Percentiles rank a stretch among this genome's conserved stretches.
These are phyloP conservation scores for Candolleomyces eurysporus DNA, from an alignment of 768 basidiomycete species.

Conservation along the genomic window DNA sequence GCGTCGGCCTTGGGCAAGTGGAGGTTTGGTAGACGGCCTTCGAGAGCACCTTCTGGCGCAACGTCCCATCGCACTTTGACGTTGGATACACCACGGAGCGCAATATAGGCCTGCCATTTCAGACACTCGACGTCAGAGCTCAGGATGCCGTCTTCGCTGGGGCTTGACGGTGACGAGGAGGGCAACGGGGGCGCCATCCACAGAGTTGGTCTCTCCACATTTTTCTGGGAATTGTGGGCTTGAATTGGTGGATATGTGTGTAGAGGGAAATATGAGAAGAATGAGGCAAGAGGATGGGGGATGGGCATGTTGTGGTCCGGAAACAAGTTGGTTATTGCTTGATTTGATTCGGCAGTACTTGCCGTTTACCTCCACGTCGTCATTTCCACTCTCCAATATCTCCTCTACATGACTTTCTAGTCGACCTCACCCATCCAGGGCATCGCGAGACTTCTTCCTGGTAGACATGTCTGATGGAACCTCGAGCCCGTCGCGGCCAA, in stretches of 20 bases:
- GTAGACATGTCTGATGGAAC: constrained; percentile 43
- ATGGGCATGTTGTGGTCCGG: neutral
- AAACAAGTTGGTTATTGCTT: neutral
- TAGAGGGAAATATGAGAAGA: constrained; percentile 63
- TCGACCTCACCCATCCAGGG: neutral
- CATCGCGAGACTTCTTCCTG: neutral
- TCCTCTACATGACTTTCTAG: neutral
- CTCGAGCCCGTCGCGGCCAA: constrained; percentile 56
- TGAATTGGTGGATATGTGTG: constrained; percentile 45
- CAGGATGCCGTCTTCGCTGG: constrained; percentile 33
- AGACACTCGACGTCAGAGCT: constrained; percentile 83
- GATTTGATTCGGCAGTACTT: constrained; percentile 3
- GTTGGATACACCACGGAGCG: constrained; percentile 55
- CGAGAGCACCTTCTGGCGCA: constrained; percentile 64
- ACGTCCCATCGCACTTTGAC: constrained; percentile 69
- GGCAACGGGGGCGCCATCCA: constrained; percentile 59
- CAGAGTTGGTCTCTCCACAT: constrained; percentile 41
- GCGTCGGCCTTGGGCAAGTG: constrained; percentile 28
- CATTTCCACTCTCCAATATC: neutral
- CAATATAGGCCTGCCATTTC: constrained; percentile 86
- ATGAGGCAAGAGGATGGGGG: constrained; percentile 36
- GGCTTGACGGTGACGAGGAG: constrained; percentile 1
- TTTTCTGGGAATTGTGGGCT: constrained; percentile 23
- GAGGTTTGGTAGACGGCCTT: constrained; percentile 67
- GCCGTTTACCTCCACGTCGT: neutral